A percentile compares a stretch with the other conserved stretches of the same genome.
phyloP scores from a whole-genome alignment of 148 eudicot species.

The Amaranthus cruentus region DNA sequence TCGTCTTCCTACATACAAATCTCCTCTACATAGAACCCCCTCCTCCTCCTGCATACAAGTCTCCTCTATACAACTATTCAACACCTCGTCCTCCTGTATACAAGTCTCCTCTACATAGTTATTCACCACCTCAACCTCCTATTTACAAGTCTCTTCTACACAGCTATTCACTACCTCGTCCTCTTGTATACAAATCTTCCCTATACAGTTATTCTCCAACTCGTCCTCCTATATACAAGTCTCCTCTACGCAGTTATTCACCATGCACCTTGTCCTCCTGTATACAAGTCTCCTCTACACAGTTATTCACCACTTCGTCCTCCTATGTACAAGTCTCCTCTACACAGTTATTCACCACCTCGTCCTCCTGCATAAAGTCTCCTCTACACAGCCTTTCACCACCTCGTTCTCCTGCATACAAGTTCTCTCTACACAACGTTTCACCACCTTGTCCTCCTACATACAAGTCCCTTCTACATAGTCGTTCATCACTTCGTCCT shows the following conservation, averaged over 20 bases:
- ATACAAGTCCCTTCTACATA: constrained; percentile 20
- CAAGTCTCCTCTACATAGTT: not conserved
- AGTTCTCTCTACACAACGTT: not conserved
- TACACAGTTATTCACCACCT: too few relatives aligned
- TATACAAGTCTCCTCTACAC: constrained; percentile 10
- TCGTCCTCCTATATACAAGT: not conserved
- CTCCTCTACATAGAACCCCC: not conserved
- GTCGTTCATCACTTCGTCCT: not conserved
- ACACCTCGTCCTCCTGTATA: constrained; percentile 16
- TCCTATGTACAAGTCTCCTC: not conserved
- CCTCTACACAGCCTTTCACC: constrained; percentile 6
- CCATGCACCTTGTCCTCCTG: constrained; percentile 1
- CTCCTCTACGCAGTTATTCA: constrained; percentile 1
- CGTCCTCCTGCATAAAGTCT: constrained; percentile 6
- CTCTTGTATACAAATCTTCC: constrained; percentile 14
- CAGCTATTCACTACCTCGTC: not conserved
- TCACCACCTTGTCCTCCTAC: constrained; percentile 14
- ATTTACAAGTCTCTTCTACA: constrained; percentile 22
- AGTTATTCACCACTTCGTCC: not conserved
- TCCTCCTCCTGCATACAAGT: constrained; percentile 3
- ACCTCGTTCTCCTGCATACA: constrained; percentile 16
- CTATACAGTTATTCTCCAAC: not conserved
- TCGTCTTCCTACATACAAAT: not conserved
- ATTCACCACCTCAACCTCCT: constrained; percentile 1
- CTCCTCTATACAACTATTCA: constrained; percentile 1